Base-by-base conservation (phyloP, 768 basidiomycete genomes). In the Baorangia bicolor region DNA sequence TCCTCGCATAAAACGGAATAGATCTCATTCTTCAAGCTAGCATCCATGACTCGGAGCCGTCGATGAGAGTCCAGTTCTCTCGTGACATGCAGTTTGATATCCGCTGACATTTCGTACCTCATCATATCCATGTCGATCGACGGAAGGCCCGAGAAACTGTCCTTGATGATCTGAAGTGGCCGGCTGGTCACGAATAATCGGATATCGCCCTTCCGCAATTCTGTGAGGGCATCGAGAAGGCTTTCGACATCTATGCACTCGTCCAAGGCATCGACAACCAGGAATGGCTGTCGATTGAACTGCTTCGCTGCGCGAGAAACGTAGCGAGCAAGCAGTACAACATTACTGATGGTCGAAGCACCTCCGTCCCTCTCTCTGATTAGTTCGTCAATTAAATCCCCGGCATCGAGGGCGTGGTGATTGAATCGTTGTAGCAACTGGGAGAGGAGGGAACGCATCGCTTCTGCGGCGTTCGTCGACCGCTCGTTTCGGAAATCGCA, bases 401-500 rank as follows among this genome's bases (percentile, higher is more conserved):
- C 42, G 5, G 27, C 45, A 13, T 49, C 16, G 6, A 21, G 2
- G 0, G 10, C 2, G 2, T 31, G 12, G 3, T 2, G 20, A 31
- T 2, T 7, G 1, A 49, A 34, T 21, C 48, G 35, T 7, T 40
- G 54, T 4, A 68, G 21, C 1, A 65, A 18, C 31, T 66, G 66
- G 6, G 48, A 55, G 21, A 62, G 47, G 0, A 68, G 11, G 8
- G 66, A 62, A 1, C 57, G 61, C 45, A 66, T 46, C 18, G 60
- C 45, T 31, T 62, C 58, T 9, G 39, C 16, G 2, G 52, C 39
- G 21, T 20, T 53, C 27, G 41, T 64, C 1, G 56, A 48, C 18
- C 48, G 50, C 21, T 59, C 56, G 1, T 28, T 51, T 25, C 56
- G 60, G 11, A 66, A 69, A 42, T 66, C 53, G 3, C 64, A 66